Base-by-base conservation (phyloP, 495 filamentous ascomycete genomes). In the Annulohypoxylon nitens region DNA sequence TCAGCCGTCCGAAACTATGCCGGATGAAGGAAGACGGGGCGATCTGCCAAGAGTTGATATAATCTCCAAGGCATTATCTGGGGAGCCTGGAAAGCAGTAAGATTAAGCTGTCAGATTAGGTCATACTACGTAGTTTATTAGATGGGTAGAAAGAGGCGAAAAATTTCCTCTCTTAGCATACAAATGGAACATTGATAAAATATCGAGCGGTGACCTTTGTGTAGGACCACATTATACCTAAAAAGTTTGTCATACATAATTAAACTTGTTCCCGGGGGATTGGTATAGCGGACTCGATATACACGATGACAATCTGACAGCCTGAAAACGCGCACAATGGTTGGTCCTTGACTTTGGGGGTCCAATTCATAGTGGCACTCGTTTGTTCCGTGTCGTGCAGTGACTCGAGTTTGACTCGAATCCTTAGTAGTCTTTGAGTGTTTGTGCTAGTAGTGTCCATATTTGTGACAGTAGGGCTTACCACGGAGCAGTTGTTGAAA, bases 361-460 rank as follows among this genome's bases (percentile, higher is more conserved):
- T 12, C 16, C 43, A 20, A 47, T 12, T n/a, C 43, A 9, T 47
- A 18, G 7, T 47, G 6, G 8, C 16, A 20, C 1, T 12, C 8
- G 16, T 47, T 16, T 45, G 41, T 45, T 4, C 2, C 41, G 16
- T 45, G 14, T 10, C 4, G 41, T 16, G 41, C 7, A 45, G n/a
- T 45, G 41, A 45, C n/a, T 45, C 41, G 41, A 45, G 16, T 16
- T 47, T 47, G 43, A 47, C 43, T 47, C 43, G 43, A 47, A 47
- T 47, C 16, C 16, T 47, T 47, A 12, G 36, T 45, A 2, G 41
- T n/a, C 5, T 47, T 20, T 20, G 16, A 47, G 8, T 47, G 43
- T 47, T 47, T 47, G 43, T 47, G 8, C 5, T 18, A 47, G 12
- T 10, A 9, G 8, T 39, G 36, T 11, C 36, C 30, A 30, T 45